These are phyloP conservation scores for Heritiera fomes DNA, from an alignment of 345 rosid species.

Conservation along the genomic window DNA sequence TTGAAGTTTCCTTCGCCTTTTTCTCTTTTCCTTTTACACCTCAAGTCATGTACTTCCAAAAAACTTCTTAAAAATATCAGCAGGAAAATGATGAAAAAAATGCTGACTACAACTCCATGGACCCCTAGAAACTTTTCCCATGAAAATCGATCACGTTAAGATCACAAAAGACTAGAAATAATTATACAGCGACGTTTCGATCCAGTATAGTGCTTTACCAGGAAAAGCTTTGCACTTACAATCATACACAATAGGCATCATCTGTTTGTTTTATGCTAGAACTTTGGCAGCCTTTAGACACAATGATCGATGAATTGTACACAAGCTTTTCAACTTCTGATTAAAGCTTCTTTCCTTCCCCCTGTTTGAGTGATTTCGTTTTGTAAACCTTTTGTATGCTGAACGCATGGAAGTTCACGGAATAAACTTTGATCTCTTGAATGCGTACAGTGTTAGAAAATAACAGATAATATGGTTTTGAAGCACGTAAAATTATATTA, in stretches of 20 bases:
- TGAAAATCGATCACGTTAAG: neutral
- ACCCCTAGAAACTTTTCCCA: neutral
- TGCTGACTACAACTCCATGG: neutral
- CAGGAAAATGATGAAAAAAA: neutral
- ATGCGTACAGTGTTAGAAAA: too few relatives aligned
- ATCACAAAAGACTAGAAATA: neutral
- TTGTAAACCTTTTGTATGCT: neutral
- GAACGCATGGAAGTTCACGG: too few relatives aligned
- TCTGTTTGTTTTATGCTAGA: neutral
- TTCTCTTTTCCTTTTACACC: neutral
- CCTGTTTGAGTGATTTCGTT: too few relatives aligned
- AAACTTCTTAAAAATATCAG: neutral
- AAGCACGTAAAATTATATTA: too few relatives aligned
- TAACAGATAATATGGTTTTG: too few relatives aligned
- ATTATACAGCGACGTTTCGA: neutral
- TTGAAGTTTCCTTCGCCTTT: slow-evolving; percentile 13
- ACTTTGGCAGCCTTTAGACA: neutral
- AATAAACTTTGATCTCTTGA: neutral
- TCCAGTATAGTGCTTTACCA: neutral
- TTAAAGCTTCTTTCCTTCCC: neutral
- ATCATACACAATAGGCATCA: neutral
- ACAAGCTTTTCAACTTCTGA: too few relatives aligned
- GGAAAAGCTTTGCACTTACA: neutral
- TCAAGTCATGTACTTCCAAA: slow-evolving; percentile 14
- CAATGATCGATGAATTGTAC: neutral